These are phyloP conservation scores for Penicillium paradoxum DNA, from an alignment of 495 filamentous ascomycete species.

Conservation along the genomic window DNA sequence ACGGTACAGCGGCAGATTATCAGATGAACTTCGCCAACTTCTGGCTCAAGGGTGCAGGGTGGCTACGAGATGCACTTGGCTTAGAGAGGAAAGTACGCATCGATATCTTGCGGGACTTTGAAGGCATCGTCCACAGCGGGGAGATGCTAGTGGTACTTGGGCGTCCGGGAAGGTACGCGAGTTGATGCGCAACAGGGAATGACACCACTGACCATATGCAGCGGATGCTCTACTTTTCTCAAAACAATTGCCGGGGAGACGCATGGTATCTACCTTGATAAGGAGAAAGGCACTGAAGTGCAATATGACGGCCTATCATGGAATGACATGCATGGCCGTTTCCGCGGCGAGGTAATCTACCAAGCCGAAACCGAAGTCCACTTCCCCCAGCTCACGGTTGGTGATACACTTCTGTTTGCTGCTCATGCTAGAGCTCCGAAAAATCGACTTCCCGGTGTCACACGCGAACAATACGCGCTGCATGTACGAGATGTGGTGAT, in stretches of 20 bases:
- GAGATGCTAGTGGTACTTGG: conserved; percentile 81
- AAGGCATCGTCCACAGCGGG: conserved; percentile 68
- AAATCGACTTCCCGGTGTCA: conserved; percentile 56
- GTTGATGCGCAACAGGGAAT: too few species aligned
- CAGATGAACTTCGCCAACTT: conserved; percentile 67
- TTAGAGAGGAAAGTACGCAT: conserved; percentile 55
- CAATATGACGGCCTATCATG: conserved; percentile 64
- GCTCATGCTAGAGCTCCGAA: conserved; percentile 61
- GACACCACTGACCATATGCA: conserved; percentile 10
- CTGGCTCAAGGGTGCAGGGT: conserved; percentile 50
- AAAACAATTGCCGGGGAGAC: conserved; percentile 77
- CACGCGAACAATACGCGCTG: conserved; percentile 52
- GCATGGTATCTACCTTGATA: conserved; percentile 54
- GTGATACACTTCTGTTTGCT: conserved; percentile 75
- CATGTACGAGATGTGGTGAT: conserved; percentile 73
- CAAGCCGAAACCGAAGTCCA: conserved; percentile 76
- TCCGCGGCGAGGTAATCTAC: conserved; percentile 77
- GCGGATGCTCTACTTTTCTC: conserved; percentile 73
- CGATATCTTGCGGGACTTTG: conserved; percentile 69
- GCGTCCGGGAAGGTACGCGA: conserved; percentile 54
- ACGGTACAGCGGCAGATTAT: conserved; percentile 67
- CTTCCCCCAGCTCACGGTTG: conserved; percentile 77
- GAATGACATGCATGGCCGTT: conserved; percentile 56
- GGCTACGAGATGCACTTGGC: conserved; percentile 46
- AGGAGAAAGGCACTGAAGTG: conserved; percentile 59